Percentiles rank a stretch among this genome's conserved stretches.
These are phyloP conservation scores for Monilinia polystroma DNA, from an alignment of 2,329 filamentous ascomycete genomes.

Conservation along the genomic window DNA sequence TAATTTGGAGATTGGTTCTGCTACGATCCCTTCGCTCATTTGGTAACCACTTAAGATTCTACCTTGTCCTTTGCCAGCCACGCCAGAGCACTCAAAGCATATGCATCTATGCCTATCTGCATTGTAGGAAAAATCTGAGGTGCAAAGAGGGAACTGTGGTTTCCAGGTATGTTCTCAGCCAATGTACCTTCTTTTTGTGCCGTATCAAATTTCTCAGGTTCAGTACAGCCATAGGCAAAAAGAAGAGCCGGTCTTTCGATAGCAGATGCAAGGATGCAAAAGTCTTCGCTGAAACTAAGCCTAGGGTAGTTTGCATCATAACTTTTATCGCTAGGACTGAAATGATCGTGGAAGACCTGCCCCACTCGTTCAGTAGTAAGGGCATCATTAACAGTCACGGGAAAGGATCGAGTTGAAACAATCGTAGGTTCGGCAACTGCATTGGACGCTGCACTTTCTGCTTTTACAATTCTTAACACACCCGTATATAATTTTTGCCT, in stretches of 20 bases:
- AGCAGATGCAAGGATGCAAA: constrained; percentile 49
- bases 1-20: no score
- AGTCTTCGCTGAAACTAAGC: constrained; percentile 27
- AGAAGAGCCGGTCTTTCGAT: constrained; percentile 44
- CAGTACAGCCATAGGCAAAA: constrained; percentile 50
- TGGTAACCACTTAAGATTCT: background rate
- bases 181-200: constrained; percentile 46
- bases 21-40: background rate
- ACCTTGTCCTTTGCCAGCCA: constrained; percentile 37
- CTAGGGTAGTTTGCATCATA: constrained; percentile 22
- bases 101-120: constrained; percentile 49
- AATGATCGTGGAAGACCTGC: constrained; percentile 5
- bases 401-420: constrained; percentile 13
- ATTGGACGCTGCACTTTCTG: constrained; percentile 38
- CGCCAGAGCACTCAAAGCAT: constrained; percentile 50
- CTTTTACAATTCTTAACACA: constrained; percentile 47
- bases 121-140: constrained; percentile 59
- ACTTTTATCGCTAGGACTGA: constrained; percentile 5
- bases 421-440: constrained; percentile 14
- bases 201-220: constrained; percentile 52
- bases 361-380: constrained; percentile 17
- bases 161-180: constrained; percentile 51
- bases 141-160: constrained; percentile 57
- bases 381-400: constrained; percentile 26
- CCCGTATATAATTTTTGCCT: constrained; percentile 41